Base-by-base conservation (phyloP, 768 basidiomycete genomes). In the Boletus insuetus region DNA sequence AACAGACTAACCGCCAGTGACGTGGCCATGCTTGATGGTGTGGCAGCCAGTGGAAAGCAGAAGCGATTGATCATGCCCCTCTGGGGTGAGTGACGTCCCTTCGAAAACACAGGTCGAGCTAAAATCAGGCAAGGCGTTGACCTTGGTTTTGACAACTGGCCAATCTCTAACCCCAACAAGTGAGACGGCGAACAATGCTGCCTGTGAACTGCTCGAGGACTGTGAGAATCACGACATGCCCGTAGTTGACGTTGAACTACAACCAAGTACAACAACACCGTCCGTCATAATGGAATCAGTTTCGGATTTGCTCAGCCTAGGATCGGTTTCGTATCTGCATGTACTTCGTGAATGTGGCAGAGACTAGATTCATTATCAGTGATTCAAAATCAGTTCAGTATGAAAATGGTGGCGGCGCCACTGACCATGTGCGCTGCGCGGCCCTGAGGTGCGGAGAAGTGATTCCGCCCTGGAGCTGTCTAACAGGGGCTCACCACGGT, bases 61-160 rank as follows among this genome's bases (percentile, higher is more conserved):
- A 82, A 79, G 66, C 78, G 85, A 75, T 78, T 86, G 60, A 75
- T 87, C 65, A 84, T 75, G 64, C 87, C 86, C 29, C 79, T 80
- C 16, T 89, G 86, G 86, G 85, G 85, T 86, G 69, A 63, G 83
- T 80, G 49, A 47, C 51, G 22, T 38, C 1, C 20, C 46, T 46
- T 54, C 39, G 29, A 48, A 52, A 20, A 50, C 41, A 29, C 26
- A 20, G 32, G 29, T 41, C 58, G 34, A 55, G 39, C 61, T 67
- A 56, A 62, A 59, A 24, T 37, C 22, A 46, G 51, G 24, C 48
- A 58, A 85, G 83, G 82, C 46, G 73, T 87, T 51, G 83, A 86
- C 45, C 80, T 87, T 45, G 86, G 86, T 10, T 87, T 88, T 62
- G 84, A 85, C n/a, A 71, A 87, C 64, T 87, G 85, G 86, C 67